Base-by-base conservation (phyloP, 108 stramenopile species). In the Schizochytrium sp. region DNA sequence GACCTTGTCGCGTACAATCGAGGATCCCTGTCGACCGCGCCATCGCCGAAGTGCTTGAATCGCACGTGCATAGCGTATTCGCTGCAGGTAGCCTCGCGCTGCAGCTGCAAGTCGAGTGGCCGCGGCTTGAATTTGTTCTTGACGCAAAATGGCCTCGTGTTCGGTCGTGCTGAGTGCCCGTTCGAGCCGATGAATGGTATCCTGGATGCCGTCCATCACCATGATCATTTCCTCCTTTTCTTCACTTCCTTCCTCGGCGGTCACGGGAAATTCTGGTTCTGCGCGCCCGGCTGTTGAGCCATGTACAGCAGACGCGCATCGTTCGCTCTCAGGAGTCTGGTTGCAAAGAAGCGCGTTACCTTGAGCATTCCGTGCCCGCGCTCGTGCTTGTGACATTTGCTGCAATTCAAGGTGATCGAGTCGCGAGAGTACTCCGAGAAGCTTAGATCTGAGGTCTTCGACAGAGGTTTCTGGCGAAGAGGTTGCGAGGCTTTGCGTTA, bases 151-250 rank as follows among this genome's bases (percentile, higher is more conserved):
- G 45, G 76, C 76, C 76, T 83, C 76, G 6, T 83, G 76, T 3
- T 83, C 76, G n/a, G 48, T 83, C 45, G 76, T 53, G 28, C 48
- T 53, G 25, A 83, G 76, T 6, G 76, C 51, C 8, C 51, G 45
- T 53, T 83, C 76, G 28, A 83, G 76, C 76, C 76, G 45, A n/a
- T 83, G 19, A 18, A 83, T 47, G 48, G 76, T 83, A 18, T 83
- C 76, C 48, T 83, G 76, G n/a, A 83, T 83, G 18, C 76, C 76
- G 28, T 83, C 76, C 76, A 83, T 83, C 0, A 83, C 76, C 45
- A 83, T 53, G 4, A 83, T 53, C 76, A 83, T 83, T 34, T 83
- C 76, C 28, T 83, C 76, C 48, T 69, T 69, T 69, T 69, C 63
- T 23, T 69, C 63, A 10, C 34, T 69, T 14, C 63, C 63, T 16